Conservation (phyloP, 441 rosid genomes). For the Adansonia gregorii region DNA sequence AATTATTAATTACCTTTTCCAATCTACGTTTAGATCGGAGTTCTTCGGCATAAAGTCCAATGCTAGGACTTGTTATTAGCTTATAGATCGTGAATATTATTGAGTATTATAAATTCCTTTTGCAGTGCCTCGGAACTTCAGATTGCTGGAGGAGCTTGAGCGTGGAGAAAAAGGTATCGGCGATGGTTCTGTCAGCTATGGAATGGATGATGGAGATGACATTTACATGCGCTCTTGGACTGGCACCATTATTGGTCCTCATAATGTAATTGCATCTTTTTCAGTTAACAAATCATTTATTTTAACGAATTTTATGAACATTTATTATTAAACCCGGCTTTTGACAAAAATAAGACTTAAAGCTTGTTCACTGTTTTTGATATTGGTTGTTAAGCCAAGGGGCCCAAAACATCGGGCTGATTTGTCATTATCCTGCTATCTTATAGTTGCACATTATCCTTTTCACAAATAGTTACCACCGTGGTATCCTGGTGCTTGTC, state of each 20-base stretch:
- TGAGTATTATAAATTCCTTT: constrained; percentile 3
- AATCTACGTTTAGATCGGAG: not conserved
- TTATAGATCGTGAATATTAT: no score
- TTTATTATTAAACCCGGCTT: no score
- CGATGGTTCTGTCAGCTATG: constrained; percentile 96
- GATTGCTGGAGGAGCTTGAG: constrained; percentile 96
- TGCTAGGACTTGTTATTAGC: not conserved
- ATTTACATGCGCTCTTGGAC: constrained; percentile 99
- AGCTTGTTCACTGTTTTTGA: not conserved
- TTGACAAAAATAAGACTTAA: not conserved
- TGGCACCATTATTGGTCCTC: constrained; percentile 97
- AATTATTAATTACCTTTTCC: not conserved
- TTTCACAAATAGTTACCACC: not conserved
- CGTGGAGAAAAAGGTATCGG: constrained; percentile 99
- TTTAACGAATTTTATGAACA: no score
- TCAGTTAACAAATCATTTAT: not conserved
- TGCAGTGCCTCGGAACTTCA: constrained; percentile 92
- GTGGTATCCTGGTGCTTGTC: not conserved
- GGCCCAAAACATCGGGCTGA: not conserved
- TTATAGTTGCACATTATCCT: not conserved
- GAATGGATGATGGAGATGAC: constrained; percentile 99
- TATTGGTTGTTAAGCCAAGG: not conserved
- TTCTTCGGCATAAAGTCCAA: not conserved
- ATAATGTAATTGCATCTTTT: constrained; percentile 66
- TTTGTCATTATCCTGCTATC: not conserved